A percentile compares a stretch with the other conserved stretches of the same genome.
Conservation (phyloP, 2,329 filamentous ascomycete species). For the Davidsoniella virescens region DNA sequence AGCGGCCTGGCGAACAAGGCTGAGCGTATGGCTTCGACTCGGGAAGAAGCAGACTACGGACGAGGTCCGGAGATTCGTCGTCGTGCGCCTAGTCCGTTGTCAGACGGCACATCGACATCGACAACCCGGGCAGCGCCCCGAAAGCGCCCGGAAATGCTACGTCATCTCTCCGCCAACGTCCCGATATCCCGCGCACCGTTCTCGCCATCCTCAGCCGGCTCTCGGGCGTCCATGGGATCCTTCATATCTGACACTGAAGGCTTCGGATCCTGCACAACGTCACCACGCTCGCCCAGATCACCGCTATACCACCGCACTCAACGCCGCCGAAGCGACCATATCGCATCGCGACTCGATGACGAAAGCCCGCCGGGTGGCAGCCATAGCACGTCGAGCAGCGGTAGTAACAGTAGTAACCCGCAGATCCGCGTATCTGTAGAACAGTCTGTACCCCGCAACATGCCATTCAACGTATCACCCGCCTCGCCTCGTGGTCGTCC, state of each 20-base stretch:
- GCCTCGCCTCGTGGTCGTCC: slow-evolving; percentile 1
- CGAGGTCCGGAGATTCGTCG: background rate
- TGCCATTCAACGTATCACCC: slow-evolving; percentile 4
- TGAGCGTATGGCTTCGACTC: slow-evolving; percentile 1
- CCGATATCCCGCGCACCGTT: slow-evolving; percentile 5
- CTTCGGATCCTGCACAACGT: background rate
- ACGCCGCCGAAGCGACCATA: slow-evolving; percentile 1
- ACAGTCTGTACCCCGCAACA: background rate
- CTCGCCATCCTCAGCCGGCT: slow-evolving; percentile 2
- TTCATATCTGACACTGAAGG: slow-evolving; percentile 4
- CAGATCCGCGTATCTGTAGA: slow-evolving; percentile 8
- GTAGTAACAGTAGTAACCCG: background rate
- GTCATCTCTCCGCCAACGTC: slow-evolving; percentile 8
- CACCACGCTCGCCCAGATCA: slow-evolving; percentile 2
- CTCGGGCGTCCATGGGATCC: background rate
- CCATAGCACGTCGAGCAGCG: background rate
- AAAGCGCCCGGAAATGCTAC: slow-evolving; percentile 6
- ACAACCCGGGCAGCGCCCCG: background rate
- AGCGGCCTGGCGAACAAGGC: background rate
- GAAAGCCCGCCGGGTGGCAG: background rate
- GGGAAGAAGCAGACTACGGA: background rate
- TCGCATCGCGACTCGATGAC: background rate
- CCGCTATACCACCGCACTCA: background rate
- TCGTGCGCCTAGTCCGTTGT: background rate
- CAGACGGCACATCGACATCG: background rate